Evolutionary conservation across 225 moss, liverwort and hornwort species (phyloP).

Genomic region (Anthoceros angustus): DNA sequence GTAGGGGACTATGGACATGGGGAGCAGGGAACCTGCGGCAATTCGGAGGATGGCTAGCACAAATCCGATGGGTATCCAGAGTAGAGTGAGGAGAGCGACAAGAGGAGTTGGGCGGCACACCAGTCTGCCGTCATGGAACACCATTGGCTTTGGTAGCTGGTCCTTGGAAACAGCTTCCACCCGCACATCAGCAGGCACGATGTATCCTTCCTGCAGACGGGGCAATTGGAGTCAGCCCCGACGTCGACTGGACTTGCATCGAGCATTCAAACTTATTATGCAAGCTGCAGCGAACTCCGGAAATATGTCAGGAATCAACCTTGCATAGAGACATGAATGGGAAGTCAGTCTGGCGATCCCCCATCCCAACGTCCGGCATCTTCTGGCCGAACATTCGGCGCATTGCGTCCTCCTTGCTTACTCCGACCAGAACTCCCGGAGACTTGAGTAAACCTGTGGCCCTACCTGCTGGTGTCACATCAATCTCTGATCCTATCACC

Average conservation of each 20-base stretch:
- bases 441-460: conserved; percentile 35
- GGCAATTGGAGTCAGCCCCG: background rate
- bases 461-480: conserved; percentile 26
- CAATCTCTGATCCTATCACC: conserved; percentile 37
- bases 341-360: conserved; percentile 30
- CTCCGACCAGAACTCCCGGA: conserved; percentile 33
- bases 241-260: background rate
- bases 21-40: conserved; percentile 18
- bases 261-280: background rate
- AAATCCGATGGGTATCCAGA: conserved; percentile 50
- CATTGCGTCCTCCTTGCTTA: conserved; percentile 27
- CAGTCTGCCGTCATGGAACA: conserved; percentile 65
- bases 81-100: conserved; percentile 23
- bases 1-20: conserved; percentile 14
- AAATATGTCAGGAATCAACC: conserved; percentile 8
- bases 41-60: conserved; percentile 30
- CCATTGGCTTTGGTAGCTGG: conserved; percentile 29
- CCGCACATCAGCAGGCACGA: conserved; percentile 15
- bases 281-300: background rate
- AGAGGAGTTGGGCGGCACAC: conserved; percentile 36
- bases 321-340: conserved; percentile 40
- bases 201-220: conserved; percentile 34
- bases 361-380: conserved; percentile 33
- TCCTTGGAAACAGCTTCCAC: conserved; percentile 13
- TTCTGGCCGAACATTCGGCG: conserved; percentile 17